phyloP scores from a whole-genome alignment of 106 monocot genomes.

The Apostasia shenzhenica region DNA sequence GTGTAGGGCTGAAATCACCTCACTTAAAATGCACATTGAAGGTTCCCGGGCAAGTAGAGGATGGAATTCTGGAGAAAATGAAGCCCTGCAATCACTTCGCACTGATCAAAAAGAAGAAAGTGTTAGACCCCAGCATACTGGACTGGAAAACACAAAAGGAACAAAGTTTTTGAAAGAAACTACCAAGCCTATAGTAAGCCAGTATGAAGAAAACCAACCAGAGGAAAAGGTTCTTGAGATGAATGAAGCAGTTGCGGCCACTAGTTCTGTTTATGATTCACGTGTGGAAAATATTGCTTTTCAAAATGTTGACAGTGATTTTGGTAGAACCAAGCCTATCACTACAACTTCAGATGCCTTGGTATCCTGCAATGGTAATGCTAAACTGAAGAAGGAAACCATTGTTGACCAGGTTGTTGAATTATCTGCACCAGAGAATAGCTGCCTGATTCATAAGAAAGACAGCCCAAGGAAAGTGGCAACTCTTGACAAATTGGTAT shows the following conservation, averaged over 20 bases:
- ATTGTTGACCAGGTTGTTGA: slow-evolving; percentile 12
- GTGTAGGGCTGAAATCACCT: slow-evolving; percentile 90
- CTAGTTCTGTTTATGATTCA: slow-evolving; percentile 17
- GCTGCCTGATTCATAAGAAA: slow-evolving; percentile 19
- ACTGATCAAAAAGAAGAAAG: slow-evolving; percentile 23
- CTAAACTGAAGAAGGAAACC: slow-evolving; percentile 15
- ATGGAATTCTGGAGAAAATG: slow-evolving; percentile 28
- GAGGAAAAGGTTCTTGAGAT: slow-evolving; percentile 31
- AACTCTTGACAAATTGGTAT: slow-evolving; percentile 56
- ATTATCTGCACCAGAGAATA: slow-evolving; percentile 13
- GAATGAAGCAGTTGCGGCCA: slow-evolving; percentile 20
- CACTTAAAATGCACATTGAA: slow-evolving; percentile 96
- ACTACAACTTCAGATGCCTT: slow-evolving; percentile 7
- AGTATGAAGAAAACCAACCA: slow-evolving; percentile 21
- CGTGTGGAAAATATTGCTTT: slow-evolving; percentile 16
- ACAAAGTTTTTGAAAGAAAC: slow-evolving; percentile 1
- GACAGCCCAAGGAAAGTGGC: slow-evolving; percentile 34
- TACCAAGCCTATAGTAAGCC: slow-evolving; percentile 8
- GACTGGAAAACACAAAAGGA: slow-evolving; percentile 14
- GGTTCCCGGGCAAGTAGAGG: slow-evolving; percentile 40
- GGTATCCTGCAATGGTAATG: slow-evolving; percentile 38
- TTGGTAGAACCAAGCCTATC: slow-evolving; percentile 7
- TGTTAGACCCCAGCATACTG: slow-evolving; percentile 8
- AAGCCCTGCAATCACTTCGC: slow-evolving; percentile 13
- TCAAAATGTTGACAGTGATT: slow-evolving; percentile 7